A percentile compares a stretch with the other conserved stretches of the same genome.
These are phyloP conservation scores for Neospora caninum DNA, from an alignment of 169 alveolate species.

Conservation along the genomic window DNA sequence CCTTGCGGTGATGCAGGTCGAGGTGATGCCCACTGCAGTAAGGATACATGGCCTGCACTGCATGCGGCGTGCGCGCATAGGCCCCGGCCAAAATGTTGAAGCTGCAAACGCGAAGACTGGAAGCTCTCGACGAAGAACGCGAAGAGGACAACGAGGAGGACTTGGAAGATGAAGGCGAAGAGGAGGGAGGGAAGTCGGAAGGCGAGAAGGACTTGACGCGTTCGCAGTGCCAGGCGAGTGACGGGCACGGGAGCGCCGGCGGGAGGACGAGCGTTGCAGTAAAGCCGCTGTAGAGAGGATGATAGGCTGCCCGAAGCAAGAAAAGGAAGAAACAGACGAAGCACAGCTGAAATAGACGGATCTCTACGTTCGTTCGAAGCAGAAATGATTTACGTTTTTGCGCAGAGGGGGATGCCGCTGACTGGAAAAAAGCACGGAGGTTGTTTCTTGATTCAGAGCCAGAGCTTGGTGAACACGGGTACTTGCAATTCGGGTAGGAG, in stretches of 20 bases:
- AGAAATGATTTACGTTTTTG: too few species aligned
- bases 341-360: too few species aligned
- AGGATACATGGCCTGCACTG: constrained; percentile 29
- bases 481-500: too few species aligned
- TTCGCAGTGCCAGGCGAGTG: not conserved
- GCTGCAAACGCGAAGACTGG: not conserved
- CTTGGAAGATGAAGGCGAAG: not conserved
- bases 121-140: not conserved
- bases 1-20: constrained; percentile 13
- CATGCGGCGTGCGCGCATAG: constrained; percentile 43
- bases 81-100: constrained; percentile 15
- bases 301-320: not conserved
- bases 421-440: too few species aligned
- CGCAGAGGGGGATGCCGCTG: too few species aligned
- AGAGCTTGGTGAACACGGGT: too few species aligned
- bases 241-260: not conserved
- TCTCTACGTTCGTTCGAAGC: too few species aligned
- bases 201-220: not conserved
- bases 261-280: not conserved
- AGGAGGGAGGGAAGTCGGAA: not conserved
- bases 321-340: too few species aligned
- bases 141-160: not conserved
- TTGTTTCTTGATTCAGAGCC: too few species aligned
- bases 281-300: not conserved
- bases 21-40: not conserved